These are phyloP conservation scores for Poterioochromonas sp. DNA, from an alignment of 352 stramenopile genomes.

Conservation along the genomic window DNA sequence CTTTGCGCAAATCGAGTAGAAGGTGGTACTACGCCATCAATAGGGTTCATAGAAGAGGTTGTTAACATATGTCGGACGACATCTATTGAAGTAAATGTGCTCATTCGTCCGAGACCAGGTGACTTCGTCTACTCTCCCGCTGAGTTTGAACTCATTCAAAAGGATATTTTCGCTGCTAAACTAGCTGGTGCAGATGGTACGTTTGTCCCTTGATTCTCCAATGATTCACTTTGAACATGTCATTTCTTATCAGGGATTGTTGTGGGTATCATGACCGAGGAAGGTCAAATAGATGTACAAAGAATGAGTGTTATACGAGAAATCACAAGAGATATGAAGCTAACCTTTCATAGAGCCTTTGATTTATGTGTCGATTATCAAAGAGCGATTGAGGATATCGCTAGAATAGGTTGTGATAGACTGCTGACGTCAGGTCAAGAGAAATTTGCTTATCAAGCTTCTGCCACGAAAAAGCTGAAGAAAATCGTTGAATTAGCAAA, in stretches of 20 bases:
- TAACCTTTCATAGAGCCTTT: constrained; percentile 28
- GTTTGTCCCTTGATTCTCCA: background rate
- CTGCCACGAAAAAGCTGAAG: background rate
- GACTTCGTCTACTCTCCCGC: constrained; percentile 11
- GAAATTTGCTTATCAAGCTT: background rate
- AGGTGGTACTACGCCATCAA: background rate
- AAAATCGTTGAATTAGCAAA: background rate
- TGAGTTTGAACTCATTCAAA: constrained; percentile 22
- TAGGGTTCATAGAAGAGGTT: constrained; percentile 15
- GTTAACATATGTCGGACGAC: background rate
- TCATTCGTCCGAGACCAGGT: constrained; percentile 10
- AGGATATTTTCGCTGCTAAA: constrained; percentile 1
- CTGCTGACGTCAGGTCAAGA: constrained; percentile 8
- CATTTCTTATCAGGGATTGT: constrained; percentile 7
- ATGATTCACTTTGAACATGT: background rate
- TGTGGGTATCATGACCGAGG: background rate
- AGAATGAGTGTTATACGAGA: background rate
- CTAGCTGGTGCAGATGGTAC: constrained; percentile 10
- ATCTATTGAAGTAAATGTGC: background rate
- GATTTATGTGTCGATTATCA: constrained; percentile 2
- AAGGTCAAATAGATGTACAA: background rate
- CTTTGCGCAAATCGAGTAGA: background rate
- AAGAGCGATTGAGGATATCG: background rate
- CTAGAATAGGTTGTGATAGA: background rate
- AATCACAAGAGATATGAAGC: background rate